Evolutionary conservation across 228 moss, liverwort and hornwort genomes (phyloP).

Genomic region (Sphagnum fallax): DNA sequence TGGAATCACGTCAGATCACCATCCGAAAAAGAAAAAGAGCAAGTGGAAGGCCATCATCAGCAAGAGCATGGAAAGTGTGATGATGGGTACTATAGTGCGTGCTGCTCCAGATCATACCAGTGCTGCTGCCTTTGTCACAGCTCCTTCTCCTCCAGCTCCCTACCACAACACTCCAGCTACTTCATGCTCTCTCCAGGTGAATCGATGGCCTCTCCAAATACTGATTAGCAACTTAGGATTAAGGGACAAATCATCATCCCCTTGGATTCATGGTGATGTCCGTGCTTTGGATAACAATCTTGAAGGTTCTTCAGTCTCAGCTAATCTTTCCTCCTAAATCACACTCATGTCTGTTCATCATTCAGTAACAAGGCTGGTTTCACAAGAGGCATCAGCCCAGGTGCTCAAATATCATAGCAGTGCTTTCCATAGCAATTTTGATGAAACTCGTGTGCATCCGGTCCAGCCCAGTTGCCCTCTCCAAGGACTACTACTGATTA

Average conservation of each 20-base stretch:
- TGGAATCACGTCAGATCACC: slow-evolving; percentile 3
- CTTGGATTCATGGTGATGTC: too few relatives aligned
- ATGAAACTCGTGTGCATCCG: slow-evolving; percentile 10
- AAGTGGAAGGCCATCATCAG: neutral
- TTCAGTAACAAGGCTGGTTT: too few relatives aligned
- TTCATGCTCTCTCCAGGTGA: slow-evolving; percentile 6
- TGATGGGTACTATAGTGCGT: slow-evolving; percentile 19
- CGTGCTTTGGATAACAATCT: neutral
- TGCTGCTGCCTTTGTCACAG: slow-evolving; percentile 20
- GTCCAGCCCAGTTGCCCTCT: slow-evolving; percentile 7
- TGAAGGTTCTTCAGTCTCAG: neutral
- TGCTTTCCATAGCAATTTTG: too few relatives aligned
- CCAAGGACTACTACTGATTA: neutral
- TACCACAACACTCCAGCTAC: slow-evolving; percentile 2
- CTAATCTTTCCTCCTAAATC: too few relatives aligned
- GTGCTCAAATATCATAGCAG: too few relatives aligned
- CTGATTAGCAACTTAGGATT: slow-evolving; percentile 21
- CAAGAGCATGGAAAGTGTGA: slow-evolving; percentile 22
- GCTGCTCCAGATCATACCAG: slow-evolving; percentile 5
- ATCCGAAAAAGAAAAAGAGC: slow-evolving; percentile 9
- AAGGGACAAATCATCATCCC: neutral
- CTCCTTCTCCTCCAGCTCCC: slow-evolving; percentile 23
- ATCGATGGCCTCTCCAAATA: slow-evolving; percentile 7
- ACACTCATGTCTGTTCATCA: too few relatives aligned
- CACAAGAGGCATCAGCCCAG: too few relatives aligned